Evolutionary conservation across 2,329 filamentous ascomycete species (phyloP), one percentile per base, ranked within the genome.

Genomic region (Amauroascus verrucosus): DNA sequence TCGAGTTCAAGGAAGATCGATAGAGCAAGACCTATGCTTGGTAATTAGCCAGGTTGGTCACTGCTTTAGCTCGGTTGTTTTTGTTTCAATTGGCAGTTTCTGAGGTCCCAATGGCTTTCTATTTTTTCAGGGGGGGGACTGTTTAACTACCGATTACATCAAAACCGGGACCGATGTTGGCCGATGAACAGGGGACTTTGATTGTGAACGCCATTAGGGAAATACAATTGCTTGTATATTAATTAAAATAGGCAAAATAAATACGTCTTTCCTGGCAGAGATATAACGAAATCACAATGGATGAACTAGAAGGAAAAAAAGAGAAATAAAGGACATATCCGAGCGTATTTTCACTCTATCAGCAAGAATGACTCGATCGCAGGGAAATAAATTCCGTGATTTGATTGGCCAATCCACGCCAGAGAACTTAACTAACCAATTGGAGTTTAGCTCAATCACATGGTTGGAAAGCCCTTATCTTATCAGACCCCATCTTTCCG

Each of bases 111-210:
- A 13, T 13, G 33, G 37, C 24, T 33, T 9, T 26, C 28, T n/a
- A n/a, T n/a, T n/a, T n/a, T n/a, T n/a, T n/a, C n/a, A n/a, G n/a
- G n/a, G n/a, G n/a, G n/a, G n/a, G n/a, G n/a, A n/a, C n/a, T n/a
- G n/a, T n/a, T n/a, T n/a, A n/a, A n/a, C n/a, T 54, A 60, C 59
- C 72, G 68, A 97, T 95, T 63, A 96, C 91, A 76, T 98, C 91
- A 77, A 97, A 98, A 55, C 91, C 91, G 47, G 91, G 91, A 61
- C 88, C 91, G 67, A 97, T 96, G 76, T 97, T 97, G 73, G 91
- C 91, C 57, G 90, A 96, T 56, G 91, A 97, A 75, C 88, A 94
- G 60, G 91, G 91, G 57, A 88, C 88, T 72, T 79, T 82, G 76
- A 89, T 86, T 61, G 78, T 74, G 70, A 86, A 84, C 14, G 57